Evolutionary conservation across 2,329 filamentous ascomycete species (phyloP).

Genomic region (Colletotrichum orchidophilum): DNA sequence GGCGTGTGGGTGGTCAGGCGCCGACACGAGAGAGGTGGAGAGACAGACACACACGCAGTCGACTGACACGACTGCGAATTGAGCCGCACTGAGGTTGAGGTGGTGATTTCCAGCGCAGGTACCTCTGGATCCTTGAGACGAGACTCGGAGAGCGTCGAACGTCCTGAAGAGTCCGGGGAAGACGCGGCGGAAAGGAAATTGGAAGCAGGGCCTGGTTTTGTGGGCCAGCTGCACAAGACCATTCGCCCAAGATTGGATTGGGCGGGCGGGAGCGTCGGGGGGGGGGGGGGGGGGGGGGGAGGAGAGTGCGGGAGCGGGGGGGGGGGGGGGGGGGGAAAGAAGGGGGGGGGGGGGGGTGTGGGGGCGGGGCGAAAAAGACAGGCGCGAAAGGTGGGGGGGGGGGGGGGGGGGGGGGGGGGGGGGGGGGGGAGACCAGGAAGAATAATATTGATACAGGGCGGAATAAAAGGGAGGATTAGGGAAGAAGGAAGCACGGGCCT

Average conservation of each 20-base stretch:
- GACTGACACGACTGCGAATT: neutral
- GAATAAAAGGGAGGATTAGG: neutral
- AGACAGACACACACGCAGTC: neutral
- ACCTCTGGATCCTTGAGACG: neutral
- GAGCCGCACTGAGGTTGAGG: constrained; percentile 16
- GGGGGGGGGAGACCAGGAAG: neutral
- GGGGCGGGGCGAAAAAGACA: neutral
- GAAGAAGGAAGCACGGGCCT: neutral
- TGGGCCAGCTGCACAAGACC: constrained; percentile 1
- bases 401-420: neutral
- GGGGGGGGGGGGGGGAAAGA: neutral
- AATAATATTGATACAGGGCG: neutral
- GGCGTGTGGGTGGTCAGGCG: constrained; percentile 5
- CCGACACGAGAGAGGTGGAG: neutral
- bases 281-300: neutral
- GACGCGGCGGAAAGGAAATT: constrained; percentile 11
- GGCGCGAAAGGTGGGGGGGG: neutral
- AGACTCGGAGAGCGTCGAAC: neutral
- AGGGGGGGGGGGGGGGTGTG: too few relatives aligned
- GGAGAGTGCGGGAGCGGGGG: neutral
- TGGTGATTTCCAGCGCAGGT: neutral
- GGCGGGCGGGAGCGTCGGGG: neutral
- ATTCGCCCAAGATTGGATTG: constrained; percentile 18
- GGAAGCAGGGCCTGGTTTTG: neutral
- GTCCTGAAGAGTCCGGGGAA: constrained; percentile 30